Conservation (phyloP, 306 rosid species). For the Albizia julibrissin region DNA sequence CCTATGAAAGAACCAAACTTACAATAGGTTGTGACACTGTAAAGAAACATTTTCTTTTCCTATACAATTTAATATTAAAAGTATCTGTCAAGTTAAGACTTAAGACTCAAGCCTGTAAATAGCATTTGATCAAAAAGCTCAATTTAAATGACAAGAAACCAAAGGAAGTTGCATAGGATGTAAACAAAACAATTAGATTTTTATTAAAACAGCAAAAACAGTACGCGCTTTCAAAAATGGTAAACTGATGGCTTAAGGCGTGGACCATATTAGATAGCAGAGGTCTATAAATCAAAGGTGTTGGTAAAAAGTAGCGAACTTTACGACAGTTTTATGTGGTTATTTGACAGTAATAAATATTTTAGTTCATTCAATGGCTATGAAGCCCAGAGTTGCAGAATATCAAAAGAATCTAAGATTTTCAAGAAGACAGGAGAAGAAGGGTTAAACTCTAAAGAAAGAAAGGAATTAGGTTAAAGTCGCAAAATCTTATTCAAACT, state of each 20-base stretch:
- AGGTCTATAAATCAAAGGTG: neutral
- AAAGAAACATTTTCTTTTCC: neutral
- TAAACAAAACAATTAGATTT: neutral
- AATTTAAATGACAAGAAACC: neutral
- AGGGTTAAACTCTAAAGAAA: neutral
- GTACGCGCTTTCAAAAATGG: neutral
- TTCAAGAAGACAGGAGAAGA: neutral
- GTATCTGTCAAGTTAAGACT: neutral
- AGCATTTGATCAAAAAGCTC: slow-evolving; percentile 1
- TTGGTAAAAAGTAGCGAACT: neutral
- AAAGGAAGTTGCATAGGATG: neutral
- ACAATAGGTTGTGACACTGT: neutral
- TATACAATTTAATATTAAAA: neutral
- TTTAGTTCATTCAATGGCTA: neutral
- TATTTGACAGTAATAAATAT: neutral
- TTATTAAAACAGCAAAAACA: neutral
- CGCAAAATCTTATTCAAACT: neutral
- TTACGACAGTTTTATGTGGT: neutral
- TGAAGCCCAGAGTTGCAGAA: neutral
- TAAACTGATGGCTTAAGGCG: neutral
- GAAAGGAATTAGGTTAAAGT: neutral
- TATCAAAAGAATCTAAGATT: neutral
- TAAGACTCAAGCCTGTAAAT: neutral
- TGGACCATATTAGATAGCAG: neutral
- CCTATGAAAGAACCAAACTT: neutral